Conservation (phyloP, 2,329 filamentous ascomycete species). For the Fusarium newnesense region DNA sequence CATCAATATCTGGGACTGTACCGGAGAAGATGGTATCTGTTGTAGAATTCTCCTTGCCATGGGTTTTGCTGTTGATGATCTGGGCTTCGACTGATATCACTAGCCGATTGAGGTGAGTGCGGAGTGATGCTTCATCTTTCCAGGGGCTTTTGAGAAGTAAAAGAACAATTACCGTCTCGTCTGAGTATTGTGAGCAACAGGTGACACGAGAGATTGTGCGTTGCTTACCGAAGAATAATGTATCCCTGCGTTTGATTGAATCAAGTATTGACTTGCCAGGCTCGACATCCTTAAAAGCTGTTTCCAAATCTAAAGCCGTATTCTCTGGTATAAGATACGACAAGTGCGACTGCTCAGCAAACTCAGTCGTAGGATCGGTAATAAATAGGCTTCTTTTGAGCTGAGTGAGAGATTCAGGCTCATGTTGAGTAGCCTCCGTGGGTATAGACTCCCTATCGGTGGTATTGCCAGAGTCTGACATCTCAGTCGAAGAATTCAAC, state of each 20-base stretch:
- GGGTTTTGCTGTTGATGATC: slow-evolving; percentile 66
- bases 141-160: slow-evolving; percentile 74
- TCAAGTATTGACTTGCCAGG: slow-evolving; percentile 62
- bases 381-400: slow-evolving; percentile 36
- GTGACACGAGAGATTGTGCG: slow-evolving; percentile 52
- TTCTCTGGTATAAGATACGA: slow-evolving; percentile 69
- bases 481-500: background rate
- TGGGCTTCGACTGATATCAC: slow-evolving; percentile 74
- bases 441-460: slow-evolving; percentile 33
- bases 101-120: slow-evolving; percentile 70
- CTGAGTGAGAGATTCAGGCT: slow-evolving; percentile 38
- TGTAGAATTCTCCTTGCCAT: slow-evolving; percentile 58
- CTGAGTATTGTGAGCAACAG: slow-evolving; percentile 55
- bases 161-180: slow-evolving; percentile 78
- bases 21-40: slow-evolving; percentile 71
- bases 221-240: slow-evolving; percentile 76
- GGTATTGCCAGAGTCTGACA: slow-evolving; percentile 36
- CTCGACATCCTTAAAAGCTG: slow-evolving; percentile 57
- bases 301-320: slow-evolving; percentile 65
- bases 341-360: slow-evolving; percentile 68
- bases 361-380: slow-evolving; percentile 47
- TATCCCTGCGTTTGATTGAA: slow-evolving; percentile 69
- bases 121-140: slow-evolving; percentile 65
- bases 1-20: slow-evolving; percentile 59
- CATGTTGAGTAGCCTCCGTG: slow-evolving; percentile 23